Percentiles rank a stretch among this genome's conserved stretches.
These are phyloP conservation scores for Colletotrichum navitas DNA, from an alignment of 2,329 filamentous ascomycete species.

Conservation along the genomic window DNA sequence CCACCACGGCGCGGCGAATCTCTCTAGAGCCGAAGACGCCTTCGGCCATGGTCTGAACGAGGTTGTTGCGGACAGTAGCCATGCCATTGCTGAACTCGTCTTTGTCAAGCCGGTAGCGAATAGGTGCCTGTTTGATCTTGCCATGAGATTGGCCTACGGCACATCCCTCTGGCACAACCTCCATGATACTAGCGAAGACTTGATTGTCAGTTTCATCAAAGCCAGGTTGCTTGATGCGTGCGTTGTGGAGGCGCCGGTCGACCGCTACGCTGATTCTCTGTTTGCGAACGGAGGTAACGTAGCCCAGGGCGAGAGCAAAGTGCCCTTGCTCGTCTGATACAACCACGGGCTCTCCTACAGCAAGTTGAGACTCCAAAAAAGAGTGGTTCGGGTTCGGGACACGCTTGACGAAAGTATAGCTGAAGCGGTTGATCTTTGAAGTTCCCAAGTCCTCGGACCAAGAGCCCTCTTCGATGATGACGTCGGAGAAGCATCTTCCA, in stretches of 20 bases:
- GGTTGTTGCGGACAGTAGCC: constrained; percentile 93
- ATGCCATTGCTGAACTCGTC: constrained; percentile 99
- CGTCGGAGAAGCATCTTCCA: constrained; percentile 89
- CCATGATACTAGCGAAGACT: constrained; percentile 91
- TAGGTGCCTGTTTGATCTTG: constrained; percentile 65
- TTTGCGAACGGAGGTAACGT: constrained; percentile 82
- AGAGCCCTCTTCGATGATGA: constrained; percentile 85
- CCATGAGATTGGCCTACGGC: constrained; percentile 64
- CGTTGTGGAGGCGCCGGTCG: constrained; percentile 89
- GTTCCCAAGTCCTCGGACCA: constrained; percentile 76
- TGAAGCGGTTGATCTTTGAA: constrained; percentile 90
- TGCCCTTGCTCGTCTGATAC: constrained; percentile 95
- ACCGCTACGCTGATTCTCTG: constrained; percentile 88
- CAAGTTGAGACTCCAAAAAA: constrained; percentile 91
- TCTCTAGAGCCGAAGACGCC: constrained; percentile 77
- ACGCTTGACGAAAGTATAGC: constrained; percentile 86
- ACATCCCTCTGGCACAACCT: constrained; percentile 73
- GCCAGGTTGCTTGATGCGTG: constrained; percentile 78
- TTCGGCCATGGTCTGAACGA: constrained; percentile 91
- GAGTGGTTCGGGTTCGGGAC: constrained; percentile 74
- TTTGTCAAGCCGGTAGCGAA: constrained; percentile 90
- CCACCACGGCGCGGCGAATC: constrained; percentile 84
- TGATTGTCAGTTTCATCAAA: constrained; percentile 86
- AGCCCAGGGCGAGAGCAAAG: constrained; percentile 94
- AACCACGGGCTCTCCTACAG: constrained; percentile 91